Evolutionary conservation across 805 yeast species (phyloP).

Genomic region (Lipomyces chichibuensis): DNA sequence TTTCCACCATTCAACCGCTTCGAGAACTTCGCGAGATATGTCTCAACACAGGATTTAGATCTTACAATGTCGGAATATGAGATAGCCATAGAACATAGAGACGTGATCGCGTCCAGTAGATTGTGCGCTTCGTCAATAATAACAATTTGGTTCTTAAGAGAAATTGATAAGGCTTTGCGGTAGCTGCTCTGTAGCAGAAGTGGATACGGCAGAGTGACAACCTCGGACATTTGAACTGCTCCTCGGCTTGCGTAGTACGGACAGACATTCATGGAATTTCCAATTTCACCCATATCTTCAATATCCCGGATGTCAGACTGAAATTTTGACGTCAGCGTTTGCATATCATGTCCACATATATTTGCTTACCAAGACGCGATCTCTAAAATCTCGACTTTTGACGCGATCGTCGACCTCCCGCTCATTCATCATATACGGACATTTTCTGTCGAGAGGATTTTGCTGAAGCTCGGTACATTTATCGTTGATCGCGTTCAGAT

Average conservation of each 20-base stretch:
- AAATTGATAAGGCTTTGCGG: constrained; percentile 60
- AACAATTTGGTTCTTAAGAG: constrained; percentile 65
- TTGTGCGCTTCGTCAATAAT: constrained; percentile 94
- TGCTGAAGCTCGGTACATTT: constrained; percentile 74
- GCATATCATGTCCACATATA: not conserved
- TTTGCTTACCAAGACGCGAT: constrained; percentile 49
- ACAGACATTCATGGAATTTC: constrained; percentile 61
- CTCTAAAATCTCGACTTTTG: constrained; percentile 52
- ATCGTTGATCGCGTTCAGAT: constrained; percentile 67
- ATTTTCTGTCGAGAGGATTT: constrained; percentile 41
- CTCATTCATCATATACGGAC: constrained; percentile 50
- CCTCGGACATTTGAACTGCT: constrained; percentile 63
- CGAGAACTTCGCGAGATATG: constrained; percentile 64
- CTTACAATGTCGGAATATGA: constrained; percentile 52
- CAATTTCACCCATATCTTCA: constrained; percentile 71
- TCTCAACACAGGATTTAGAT: constrained; percentile 54
- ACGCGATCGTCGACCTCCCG: constrained; percentile 43
- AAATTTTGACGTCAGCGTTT: not conserved
- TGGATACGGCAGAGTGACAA: constrained; percentile 85
- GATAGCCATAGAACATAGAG: constrained; percentile 66
- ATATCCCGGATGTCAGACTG: constrained; percentile 65
- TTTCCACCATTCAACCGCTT: constrained; percentile 69
- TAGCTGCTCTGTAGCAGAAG: constrained; percentile 64
- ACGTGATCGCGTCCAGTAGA: constrained; percentile 71
- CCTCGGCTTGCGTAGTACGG: constrained; percentile 79